These are phyloP conservation scores for Aspergillus sp. DNA, from an alignment of 2,329 filamentous ascomycete genomes.

Conservation along the genomic window DNA sequence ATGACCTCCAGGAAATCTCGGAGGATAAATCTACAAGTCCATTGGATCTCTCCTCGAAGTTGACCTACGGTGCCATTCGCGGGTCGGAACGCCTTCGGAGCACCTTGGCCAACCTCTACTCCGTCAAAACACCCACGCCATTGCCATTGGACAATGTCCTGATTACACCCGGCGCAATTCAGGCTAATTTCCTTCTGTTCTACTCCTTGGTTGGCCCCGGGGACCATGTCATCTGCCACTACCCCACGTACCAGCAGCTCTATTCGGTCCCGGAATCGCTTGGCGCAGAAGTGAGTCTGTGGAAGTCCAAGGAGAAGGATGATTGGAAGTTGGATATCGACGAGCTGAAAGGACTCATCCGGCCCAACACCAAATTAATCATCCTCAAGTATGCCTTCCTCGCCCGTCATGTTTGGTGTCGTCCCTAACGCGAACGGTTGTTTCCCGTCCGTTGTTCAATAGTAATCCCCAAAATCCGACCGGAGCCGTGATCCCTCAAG, in stretches of 20 bases:
- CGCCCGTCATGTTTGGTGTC: slow-evolving; percentile 43
- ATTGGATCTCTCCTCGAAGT: slow-evolving; percentile 24
- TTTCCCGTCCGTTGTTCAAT: slow-evolving; percentile 18
- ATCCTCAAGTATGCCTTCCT: slow-evolving; percentile 54
- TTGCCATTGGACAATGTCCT: slow-evolving; percentile 66
- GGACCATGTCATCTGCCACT: slow-evolving; percentile 83
- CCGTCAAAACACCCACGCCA: slow-evolving; percentile 51
- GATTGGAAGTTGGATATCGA: slow-evolving; percentile 67
- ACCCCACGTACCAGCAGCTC: slow-evolving; percentile 86
- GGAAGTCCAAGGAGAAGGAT: slow-evolving; percentile 66
- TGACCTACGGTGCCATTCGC: slow-evolving; percentile 29
- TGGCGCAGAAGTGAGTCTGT: slow-evolving; percentile 74
- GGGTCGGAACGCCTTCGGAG: slow-evolving; percentile 26
- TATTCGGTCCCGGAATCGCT: slow-evolving; percentile 73
- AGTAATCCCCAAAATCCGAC: slow-evolving; percentile 79
- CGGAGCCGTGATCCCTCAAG: slow-evolving; percentile 64
- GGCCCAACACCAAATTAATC: slow-evolving; percentile 54
- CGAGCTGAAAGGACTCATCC: slow-evolving; percentile 64
- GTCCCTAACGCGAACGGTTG: slow-evolving; percentile 51
- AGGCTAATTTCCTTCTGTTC: slow-evolving; percentile 74
- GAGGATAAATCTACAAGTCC: slow-evolving; percentile 36
- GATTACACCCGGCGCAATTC: slow-evolving; percentile 76
- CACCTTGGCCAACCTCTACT: slow-evolving; percentile 39
- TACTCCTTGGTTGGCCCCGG: slow-evolving; percentile 70
- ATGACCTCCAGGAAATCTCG: slow-evolving; percentile 62